Percentiles rank a stretch among this genome's conserved stretches.
These are phyloP conservation scores for Acrodontium crateriforme DNA, from an alignment of 2,329 filamentous ascomycete genomes.

Conservation along the genomic window DNA sequence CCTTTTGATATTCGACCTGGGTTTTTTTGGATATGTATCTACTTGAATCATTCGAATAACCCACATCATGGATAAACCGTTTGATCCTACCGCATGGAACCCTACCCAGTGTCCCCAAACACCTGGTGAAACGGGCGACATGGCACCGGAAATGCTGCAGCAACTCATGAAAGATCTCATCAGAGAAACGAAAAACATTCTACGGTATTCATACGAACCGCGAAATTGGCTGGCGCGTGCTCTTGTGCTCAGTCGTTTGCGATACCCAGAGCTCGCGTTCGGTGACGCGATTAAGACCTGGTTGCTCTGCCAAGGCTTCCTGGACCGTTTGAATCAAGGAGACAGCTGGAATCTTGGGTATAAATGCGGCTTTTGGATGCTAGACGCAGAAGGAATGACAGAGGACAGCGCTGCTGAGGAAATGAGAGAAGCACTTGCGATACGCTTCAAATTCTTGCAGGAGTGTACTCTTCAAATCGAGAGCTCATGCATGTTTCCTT, in stretches of 20 bases:
- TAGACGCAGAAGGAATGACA: no score
- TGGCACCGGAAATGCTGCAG: constrained; percentile 1
- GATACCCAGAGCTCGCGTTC: constrained; percentile 17
- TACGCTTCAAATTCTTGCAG: no score
- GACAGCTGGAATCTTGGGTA: constrained; percentile 10
- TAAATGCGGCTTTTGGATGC: constrained; percentile 18
- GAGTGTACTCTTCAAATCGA: no score
- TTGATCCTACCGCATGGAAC: constrained; percentile 6
- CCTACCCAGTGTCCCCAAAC: constrained; percentile 9
- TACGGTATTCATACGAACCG: constrained; percentile 15
- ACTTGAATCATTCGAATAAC: no score
- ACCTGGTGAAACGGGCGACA: constrained; percentile 1
- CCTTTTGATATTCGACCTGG: no score
- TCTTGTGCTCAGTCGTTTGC: constrained; percentile 7
- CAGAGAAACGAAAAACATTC: constrained; percentile 7
- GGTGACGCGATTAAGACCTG: constrained; percentile 16
- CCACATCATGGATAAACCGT: constrained; percentile 10
- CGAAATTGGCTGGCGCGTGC: constrained; percentile 11
- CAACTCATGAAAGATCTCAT: constrained; percentile 2
- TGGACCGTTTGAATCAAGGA: constrained; percentile 3
- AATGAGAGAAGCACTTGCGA: constrained; percentile 4
- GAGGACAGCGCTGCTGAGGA: constrained; percentile 4
- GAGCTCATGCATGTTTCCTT: no score
- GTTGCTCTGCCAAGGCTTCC: constrained; percentile 7
- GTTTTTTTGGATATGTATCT: no score